Evolutionary conservation across 768 basidiomycete species (phyloP).

Genomic region (Mycena chlorophos): DNA sequence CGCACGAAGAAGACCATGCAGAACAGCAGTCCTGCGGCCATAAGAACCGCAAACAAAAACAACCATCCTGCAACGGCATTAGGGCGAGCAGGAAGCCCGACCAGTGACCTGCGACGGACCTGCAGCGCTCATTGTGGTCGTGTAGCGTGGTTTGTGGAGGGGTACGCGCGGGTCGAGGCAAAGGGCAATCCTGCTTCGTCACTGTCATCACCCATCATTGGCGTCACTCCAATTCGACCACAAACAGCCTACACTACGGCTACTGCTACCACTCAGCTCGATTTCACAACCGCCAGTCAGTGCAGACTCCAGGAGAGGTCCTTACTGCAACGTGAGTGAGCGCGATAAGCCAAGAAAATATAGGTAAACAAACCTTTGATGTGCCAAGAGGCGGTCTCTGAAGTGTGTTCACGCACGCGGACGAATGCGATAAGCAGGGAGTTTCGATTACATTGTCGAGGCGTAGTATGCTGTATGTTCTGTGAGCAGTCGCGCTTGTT

Average conservation of each 20-base stretch:
- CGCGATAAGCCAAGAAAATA: too few relatives aligned
- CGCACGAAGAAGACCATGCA: conserved; percentile 99
- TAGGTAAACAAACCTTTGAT: too few relatives aligned
- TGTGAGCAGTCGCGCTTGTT: neutral
- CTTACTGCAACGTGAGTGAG: too few relatives aligned
- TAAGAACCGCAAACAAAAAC: conserved; percentile 93
- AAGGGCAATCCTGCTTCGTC: neutral
- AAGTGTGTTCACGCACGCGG: neutral
- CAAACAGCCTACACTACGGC: too few relatives aligned
- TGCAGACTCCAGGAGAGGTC: too few relatives aligned
- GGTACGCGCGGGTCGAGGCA: conserved; percentile 9
- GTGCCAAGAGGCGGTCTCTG: neutral
- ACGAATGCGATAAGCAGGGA: neutral
- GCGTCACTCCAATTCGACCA: too few relatives aligned
- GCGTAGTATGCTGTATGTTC: neutral
- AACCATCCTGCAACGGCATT: conserved; percentile 71
- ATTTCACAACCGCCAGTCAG: too few relatives aligned
- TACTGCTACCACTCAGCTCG: too few relatives aligned
- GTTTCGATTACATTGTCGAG: conserved; percentile 1
- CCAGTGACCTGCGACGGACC: conserved; percentile 31
- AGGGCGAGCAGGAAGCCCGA: neutral
- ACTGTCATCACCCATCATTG: too few relatives aligned
- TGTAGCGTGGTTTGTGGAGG: conserved; percentile 4
- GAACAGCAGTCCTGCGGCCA: conserved; percentile 93
- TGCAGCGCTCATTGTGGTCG: conserved; percentile 41